A percentile compares a stretch with the other conserved stretches of the same genome.
Conservation (phyloP, 1,139 yeast genomes). For the Candida sanyaensis region DNA sequence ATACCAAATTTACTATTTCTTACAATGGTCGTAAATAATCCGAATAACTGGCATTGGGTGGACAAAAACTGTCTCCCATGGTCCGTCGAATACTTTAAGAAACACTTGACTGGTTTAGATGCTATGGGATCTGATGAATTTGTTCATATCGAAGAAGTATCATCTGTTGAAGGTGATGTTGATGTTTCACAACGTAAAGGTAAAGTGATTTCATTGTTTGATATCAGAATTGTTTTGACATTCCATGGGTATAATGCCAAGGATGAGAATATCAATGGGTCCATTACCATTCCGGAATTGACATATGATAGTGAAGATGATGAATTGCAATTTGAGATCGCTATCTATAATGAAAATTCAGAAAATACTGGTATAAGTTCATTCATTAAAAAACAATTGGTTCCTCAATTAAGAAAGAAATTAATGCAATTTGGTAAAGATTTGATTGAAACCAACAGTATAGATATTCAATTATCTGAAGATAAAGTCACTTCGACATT, state of each 20-base stretch:
- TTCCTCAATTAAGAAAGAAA: conserved; percentile 66
- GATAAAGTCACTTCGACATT: conserved; percentile 66
- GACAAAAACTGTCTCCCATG: conserved; percentile 94
- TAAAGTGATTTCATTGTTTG: conserved; percentile 89
- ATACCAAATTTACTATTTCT: background rate
- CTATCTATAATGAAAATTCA: conserved; percentile 62
- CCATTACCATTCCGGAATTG: conserved; percentile 83
- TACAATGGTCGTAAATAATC: conserved; percentile 51
- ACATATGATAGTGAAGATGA: conserved; percentile 90
- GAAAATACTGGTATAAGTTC: conserved; percentile 54
- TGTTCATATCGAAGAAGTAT: conserved; percentile 53
- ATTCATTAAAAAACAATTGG: conserved; percentile 57
- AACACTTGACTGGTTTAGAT: conserved; percentile 53
- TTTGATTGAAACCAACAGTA: conserved; percentile 72
- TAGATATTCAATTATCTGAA: conserved; percentile 76
- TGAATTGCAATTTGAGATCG: conserved; percentile 81
- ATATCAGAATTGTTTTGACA: conserved; percentile 66
- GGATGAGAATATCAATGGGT: conserved; percentile 54
- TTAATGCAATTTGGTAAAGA: conserved; percentile 74
- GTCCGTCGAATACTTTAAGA: conserved; percentile 76
- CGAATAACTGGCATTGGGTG: conserved; percentile 90
- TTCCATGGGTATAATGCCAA: conserved; percentile 51
- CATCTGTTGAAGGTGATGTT: conserved; percentile 89
- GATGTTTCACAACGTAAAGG: conserved; percentile 98
- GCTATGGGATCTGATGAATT: conserved; percentile 34